phyloP scores from a whole-genome alignment of 306 rosid species.

The Comarum palustre region DNA sequence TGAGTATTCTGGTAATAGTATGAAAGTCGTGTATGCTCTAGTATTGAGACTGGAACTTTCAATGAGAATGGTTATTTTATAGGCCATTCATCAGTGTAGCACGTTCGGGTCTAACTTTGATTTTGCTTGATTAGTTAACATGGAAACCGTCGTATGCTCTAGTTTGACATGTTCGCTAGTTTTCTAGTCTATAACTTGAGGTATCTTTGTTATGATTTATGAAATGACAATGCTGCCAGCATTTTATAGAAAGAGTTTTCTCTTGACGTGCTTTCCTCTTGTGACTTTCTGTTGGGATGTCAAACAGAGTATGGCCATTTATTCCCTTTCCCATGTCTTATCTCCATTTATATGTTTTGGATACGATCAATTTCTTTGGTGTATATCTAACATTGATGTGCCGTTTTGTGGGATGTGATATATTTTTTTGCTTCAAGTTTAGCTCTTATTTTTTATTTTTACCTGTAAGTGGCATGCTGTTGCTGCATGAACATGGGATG shows the following conservation, averaged over 20 bases:
- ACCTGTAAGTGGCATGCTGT: conserved; percentile 75
- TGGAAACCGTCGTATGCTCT: not conserved
- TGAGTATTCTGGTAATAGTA: not conserved
- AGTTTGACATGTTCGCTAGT: not conserved
- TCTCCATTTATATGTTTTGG: not conserved
- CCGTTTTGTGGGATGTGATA: not conserved
- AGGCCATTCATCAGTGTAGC: too few species aligned
- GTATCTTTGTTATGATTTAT: not conserved
- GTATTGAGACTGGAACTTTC: not conserved
- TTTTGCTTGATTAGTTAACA: not conserved
- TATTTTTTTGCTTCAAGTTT: not conserved
- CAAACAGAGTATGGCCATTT: conserved; percentile 52
- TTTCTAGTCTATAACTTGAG: not conserved
- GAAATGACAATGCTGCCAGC: not conserved
- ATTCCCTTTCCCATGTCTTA: conserved; percentile 12
- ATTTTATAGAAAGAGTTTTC: conserved; percentile 27
- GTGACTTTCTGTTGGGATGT: conserved; percentile 22
- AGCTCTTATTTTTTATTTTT: not conserved
- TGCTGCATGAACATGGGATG: conserved; percentile 97
- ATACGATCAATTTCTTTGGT: not conserved
- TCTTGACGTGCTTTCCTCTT: conserved; percentile 41
- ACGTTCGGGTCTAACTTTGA: not conserved
- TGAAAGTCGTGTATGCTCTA: not conserved
- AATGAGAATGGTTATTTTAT: not conserved
- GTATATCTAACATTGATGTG: not conserved